phyloP scores from a whole-genome alignment of 2,329 filamentous ascomycete genomes.

The Fusarium nodosum region DNA sequence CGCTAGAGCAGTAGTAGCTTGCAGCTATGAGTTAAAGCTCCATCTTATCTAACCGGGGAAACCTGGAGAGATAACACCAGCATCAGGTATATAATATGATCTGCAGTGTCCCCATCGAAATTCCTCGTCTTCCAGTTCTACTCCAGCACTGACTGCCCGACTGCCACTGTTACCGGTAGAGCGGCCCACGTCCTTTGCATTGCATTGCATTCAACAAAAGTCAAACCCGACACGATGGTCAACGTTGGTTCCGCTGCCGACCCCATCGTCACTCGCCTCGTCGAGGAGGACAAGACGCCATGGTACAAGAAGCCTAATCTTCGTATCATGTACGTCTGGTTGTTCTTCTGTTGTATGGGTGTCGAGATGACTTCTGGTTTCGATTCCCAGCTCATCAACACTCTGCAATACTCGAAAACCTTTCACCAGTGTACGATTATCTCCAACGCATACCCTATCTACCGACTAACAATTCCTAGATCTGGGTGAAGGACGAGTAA shows the following conservation, averaged over 20 bases:
- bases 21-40: not conserved
- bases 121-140: slow-evolving; percentile 1
- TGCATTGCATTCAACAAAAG: slow-evolving; percentile 2
- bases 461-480: slow-evolving; percentile 21
- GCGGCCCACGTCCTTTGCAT: not conserved
- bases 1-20: slow-evolving; percentile 10
- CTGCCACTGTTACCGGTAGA: slow-evolving; percentile 2
- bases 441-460: fast-evolving
- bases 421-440: slow-evolving; percentile 55
- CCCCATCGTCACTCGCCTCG: slow-evolving; percentile 52
- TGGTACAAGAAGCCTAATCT: slow-evolving; percentile 70
- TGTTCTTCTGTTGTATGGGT: slow-evolving; percentile 68
- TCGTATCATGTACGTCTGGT: slow-evolving; percentile 63
- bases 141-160: slow-evolving; percentile 2
- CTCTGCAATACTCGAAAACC: slow-evolving; percentile 56
- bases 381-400: slow-evolving; percentile 62
- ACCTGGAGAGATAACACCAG: not conserved
- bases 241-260: slow-evolving; percentile 40
- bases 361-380: slow-evolving; percentile 71
- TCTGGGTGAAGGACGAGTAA: slow-evolving; percentile 34
- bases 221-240: slow-evolving; percentile 32
- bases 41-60: slow-evolving; percentile 14
- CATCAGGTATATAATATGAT: slow-evolving; percentile 33
- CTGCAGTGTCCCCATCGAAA: slow-evolving; percentile 22
- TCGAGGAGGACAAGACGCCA: slow-evolving; percentile 52